Conservation (phyloP, 306 rosid genomes). For the Oxytropis ochrocephala region DNA sequence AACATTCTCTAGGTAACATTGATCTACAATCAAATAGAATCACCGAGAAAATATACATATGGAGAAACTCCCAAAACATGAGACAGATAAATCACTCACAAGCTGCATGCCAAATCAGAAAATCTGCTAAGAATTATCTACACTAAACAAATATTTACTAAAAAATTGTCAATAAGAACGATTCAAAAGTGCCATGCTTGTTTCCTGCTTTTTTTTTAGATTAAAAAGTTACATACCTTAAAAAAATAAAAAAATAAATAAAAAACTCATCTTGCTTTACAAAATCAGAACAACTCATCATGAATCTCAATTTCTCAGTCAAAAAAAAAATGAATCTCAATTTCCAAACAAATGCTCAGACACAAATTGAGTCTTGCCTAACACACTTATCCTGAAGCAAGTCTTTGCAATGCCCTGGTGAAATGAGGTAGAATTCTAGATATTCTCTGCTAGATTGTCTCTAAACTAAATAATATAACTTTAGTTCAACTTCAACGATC, state of each 20-base stretch:
- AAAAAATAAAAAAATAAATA: no score
- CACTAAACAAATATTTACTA: neutral
- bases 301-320: no score
- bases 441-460: slow-evolving; percentile 6
- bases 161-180: neutral
- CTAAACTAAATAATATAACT: neutral
- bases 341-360: neutral
- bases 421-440: slow-evolving; percentile 11
- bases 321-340: neutral
- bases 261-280: neutral
- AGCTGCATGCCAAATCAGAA: neutral
- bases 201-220: no score
- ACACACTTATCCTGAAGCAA: neutral
- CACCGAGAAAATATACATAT: neutral
- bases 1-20: neutral
- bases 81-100: neutral
- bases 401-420: neutral
- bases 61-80: neutral
- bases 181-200: neutral
- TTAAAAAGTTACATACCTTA: no score
- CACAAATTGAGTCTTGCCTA: neutral
- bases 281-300: neutral
- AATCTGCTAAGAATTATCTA: neutral
- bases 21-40: neutral
- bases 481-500: slow-evolving; percentile 4